Evolutionary conservation across 768 basidiomycete species (phyloP).

Genomic region (Suillus subluteus): DNA sequence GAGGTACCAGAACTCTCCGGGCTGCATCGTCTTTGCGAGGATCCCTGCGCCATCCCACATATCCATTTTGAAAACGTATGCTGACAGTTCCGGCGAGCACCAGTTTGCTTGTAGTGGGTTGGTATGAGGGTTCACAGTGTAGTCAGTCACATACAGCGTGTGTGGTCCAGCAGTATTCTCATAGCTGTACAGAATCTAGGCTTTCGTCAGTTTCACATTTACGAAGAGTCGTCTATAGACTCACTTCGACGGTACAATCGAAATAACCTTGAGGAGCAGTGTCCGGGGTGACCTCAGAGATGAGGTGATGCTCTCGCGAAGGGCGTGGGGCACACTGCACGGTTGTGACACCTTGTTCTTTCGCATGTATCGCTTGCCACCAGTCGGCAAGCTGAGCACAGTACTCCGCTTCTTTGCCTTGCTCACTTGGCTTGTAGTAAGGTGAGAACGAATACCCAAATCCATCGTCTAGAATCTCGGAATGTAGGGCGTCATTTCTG

Average conservation of each 20-base stretch:
- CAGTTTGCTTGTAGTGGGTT: constrained; percentile 42
- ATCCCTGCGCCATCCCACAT: constrained; percentile 58
- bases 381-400: constrained; percentile 50
- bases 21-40: constrained; percentile 46
- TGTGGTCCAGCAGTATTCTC: constrained; percentile 41
- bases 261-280: constrained; percentile 54
- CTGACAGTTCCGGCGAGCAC: constrained; percentile 50
- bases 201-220: neutral
- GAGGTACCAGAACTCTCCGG: constrained; percentile 55
- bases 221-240: constrained; percentile 13
- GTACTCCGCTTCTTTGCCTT: constrained; percentile 43
- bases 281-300: constrained; percentile 53
- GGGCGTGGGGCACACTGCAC: constrained; percentile 17
- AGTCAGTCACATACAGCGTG: constrained; percentile 68
- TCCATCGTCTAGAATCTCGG: constrained; percentile 34
- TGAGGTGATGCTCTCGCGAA: constrained; percentile 46
- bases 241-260: constrained; percentile 66
- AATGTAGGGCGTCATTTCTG: constrained; percentile 40
- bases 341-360: constrained; percentile 19
- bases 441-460: constrained; percentile 46
- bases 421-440: constrained; percentile 44
- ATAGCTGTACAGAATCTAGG: constrained; percentile 53
- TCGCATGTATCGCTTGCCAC: constrained; percentile 46
- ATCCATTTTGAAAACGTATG: constrained; percentile 54
- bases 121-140: constrained; percentile 48